Evolutionary conservation across 768 basidiomycete species (phyloP).

Genomic region (Termitomyces sp.): DNA sequence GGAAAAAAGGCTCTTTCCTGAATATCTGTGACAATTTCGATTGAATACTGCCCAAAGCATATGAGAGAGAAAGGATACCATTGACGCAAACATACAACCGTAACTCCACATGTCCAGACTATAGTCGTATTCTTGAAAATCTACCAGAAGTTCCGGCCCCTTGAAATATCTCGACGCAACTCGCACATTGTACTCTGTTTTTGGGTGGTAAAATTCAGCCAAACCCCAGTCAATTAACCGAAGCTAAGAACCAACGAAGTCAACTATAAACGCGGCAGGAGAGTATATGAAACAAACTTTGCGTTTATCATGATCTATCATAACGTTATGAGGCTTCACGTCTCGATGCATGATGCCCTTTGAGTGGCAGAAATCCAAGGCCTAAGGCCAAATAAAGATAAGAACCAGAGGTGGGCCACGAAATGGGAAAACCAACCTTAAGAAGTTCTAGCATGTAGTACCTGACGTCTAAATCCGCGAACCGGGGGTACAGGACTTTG

Average conservation of each 20-base stretch:
- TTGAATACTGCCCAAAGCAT: constrained; percentile 7
- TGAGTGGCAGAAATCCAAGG: constrained; percentile 96
- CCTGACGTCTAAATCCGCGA: constrained; percentile 92
- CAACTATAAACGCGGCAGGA: background rate
- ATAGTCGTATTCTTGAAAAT: constrained; percentile 98
- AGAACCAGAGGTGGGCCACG: background rate
- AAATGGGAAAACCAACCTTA: constrained; percentile 48
- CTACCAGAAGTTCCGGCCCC: constrained; percentile 92
- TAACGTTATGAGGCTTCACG: constrained; percentile 98
- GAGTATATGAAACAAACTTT: constrained; percentile 49
- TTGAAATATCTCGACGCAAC: constrained; percentile 98
- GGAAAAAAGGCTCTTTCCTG: constrained; percentile 99
- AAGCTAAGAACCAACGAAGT: constrained; percentile 46
- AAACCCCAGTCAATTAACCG: constrained; percentile 98
- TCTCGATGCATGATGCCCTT: constrained; percentile 99
- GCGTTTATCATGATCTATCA: constrained; percentile 98
- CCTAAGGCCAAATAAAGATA: constrained; percentile 38
- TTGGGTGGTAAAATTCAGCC: constrained; percentile 97
- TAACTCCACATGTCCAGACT: constrained; percentile 98
- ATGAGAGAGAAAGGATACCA: constrained; percentile 49
- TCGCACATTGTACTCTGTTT: constrained; percentile 96
- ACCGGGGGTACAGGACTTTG: constrained; percentile 92
- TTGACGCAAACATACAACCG: constrained; percentile 98
- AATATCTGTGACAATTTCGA: constrained; percentile 64
- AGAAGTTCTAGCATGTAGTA: constrained; percentile 96